Base-by-base conservation (phyloP, 1,284 basidiomycete genomes). In the Psilocybe mexicana region DNA sequence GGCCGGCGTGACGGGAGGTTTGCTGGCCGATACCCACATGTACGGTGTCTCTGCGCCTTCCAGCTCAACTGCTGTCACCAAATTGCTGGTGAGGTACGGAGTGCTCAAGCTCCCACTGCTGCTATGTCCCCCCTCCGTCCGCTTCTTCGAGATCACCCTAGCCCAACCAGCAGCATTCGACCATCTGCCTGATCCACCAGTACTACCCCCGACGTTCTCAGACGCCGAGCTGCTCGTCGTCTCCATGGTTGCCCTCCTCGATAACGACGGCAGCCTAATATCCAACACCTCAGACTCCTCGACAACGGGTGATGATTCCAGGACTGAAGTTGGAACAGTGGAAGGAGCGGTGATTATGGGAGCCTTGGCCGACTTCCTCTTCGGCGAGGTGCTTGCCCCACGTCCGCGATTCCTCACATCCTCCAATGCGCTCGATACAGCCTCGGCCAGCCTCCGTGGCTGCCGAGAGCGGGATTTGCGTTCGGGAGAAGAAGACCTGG, bases 391-490 rank as follows among this genome's bases (percentile, higher is more conserved):
- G 26, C 60, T 58, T 28, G 46, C 11, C 25, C 23, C 56, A 11
- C 54, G 43, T 26, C 43, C 58, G 26, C 52, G 52, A 38, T 48
- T 57, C 18, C 44, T 55, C 44, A 55, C 47, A 28, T 58, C 63
- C 18, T 61, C 62, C 23, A 65, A 23, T 6, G 65, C 65, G 23
- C 51, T 58, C 14, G 42, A 54, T 26, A 54, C 52, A 18, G 52
- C 57, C 48, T 58, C 57, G 2, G 52, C 57, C 33, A 58, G 44
- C 50, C 46, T 58, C 24, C 63, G 61, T 3, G 61, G 59, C 43
- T 67, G 63, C 18, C 62, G 51, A 46, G 61, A 63, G 43, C 65
- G 61, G 8, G 61, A 65, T 48, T 65, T 65, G 25, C 65, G 60
- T 59, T 67, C 65, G 3, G 64, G 66, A 7, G 65, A 65, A 23